Evolutionary conservation across 495 filamentous ascomycete genomes (phyloP), one percentile per base, ranked within the genome.

Genomic region (Friedmanniomyces endolithicus): DNA sequence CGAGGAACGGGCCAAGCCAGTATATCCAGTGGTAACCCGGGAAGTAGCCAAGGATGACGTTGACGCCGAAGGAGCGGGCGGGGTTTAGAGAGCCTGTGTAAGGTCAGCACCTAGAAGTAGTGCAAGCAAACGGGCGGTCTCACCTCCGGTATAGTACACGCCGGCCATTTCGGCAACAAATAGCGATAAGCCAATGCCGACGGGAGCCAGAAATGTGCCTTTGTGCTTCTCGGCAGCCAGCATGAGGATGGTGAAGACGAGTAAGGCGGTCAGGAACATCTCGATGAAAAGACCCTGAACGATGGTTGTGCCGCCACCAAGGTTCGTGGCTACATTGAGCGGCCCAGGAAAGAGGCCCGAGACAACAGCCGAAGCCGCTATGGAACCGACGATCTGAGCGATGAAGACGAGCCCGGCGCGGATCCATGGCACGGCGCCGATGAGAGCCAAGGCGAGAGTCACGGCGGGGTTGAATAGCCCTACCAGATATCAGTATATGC

Each of bases 211-310:
- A 50, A 74, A 78, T 41, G 69, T 72, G 31, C 70, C 67, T 27
- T 71, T 68, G 58, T 78, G 77, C 64, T 80, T 78, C 62, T 78
- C 76, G 1, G 72, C 74, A 7, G 76, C 76, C 17, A 79, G 64
- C 75, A 79, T 77, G 63, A 79, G 71, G 27, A 81, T 77, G 0
- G 74, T 75, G 58, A 81, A 77, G 31, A 79, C 70, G 19, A 81
- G 68, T 45, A 74, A 58, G 17, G 71, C 67, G 0, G 76, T 79
- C 17, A 77, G 58, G 56, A 79, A 71, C 65, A 74, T 75, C 59
- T 80, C 76, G 43, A 79, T 76, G 63, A 80, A 66, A 1, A 81
- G 63, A 4, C 81, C 83, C 45, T 71, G 72, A 1, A 64, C 68
- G 14, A 73, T 61, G 46, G 68, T 72, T 6, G 72, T 71, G 7